Evolutionary conservation across 2,329 filamentous ascomycete species (phyloP), one percentile per base, ranked within the genome.

Genomic region (Colletotrichum incanum): DNA sequence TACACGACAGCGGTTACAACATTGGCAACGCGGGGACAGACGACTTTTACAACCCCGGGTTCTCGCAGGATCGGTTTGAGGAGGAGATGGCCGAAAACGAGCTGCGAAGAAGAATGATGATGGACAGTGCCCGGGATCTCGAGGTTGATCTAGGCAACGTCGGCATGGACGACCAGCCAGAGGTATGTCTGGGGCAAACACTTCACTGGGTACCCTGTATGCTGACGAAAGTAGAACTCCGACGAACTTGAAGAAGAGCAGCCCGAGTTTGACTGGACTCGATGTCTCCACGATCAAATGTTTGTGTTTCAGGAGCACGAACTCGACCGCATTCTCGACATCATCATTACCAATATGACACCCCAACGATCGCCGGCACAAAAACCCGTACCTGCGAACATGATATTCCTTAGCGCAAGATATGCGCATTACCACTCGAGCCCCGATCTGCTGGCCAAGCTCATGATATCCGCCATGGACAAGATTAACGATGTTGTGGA

Each of bases 401-500:
- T 99, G 80, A 92, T 99, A 45, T 99, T 99, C 79, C 88, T 99
- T 41, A 96, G 95, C 80, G 96, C 96, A 54, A 90, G 96, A 78
- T 99, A 99, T 82, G 96, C 96, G 5, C 95, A 98, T 79, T 99
- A 99, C 78, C 96, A 99, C 82, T 93, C 96, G 58, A 97, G 94
- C 77, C 89, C 90, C 2, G 95, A 98, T 74, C 87, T 99, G 12
- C 85, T 99, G 12, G 92, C 91, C 23, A 93, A 93, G 54, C 89
- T 98, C 34, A 89, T 99, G 20, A 88, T 93, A 34, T 92, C 93
- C 45, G 94, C 96, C 47, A 97, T 97, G 89, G 94, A 97, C 78
- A 96, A 96, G 82, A 98, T 99, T 77, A 98, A 98, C 79, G 93
- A 95, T 71, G 94, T 98, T 39, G 95, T 99, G n/a, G 96, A 98